Evolutionary conservation across 768 basidiomycete genomes (phyloP).

Genomic region (Panellus pusillus): DNA sequence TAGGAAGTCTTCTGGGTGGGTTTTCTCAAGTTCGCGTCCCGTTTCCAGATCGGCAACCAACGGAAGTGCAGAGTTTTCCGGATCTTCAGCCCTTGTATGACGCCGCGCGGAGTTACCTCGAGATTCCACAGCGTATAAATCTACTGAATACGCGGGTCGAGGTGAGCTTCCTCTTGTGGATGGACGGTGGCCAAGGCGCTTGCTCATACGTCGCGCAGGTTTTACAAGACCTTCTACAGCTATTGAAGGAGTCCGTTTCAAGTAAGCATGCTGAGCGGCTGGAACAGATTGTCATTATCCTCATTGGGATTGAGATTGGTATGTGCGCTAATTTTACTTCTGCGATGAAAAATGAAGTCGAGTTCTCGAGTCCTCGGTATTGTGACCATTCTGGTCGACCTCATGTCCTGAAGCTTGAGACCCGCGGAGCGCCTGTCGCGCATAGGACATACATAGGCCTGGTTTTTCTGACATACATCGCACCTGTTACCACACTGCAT

Average conservation of each 20-base stretch:
- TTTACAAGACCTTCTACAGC: conserved; percentile 93
- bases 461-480: too few species aligned
- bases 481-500: too few species aligned
- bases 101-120: conserved; percentile 90
- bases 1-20: conserved; percentile 95
- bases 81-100: conserved; percentile 95
- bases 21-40: not conserved
- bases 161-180: conserved; percentile 39
- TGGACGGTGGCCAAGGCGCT: not conserved
- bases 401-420: conserved; percentile 46
- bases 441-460: too few species aligned
- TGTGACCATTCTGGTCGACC: conserved; percentile 85
- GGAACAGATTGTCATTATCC: conserved; percentile 88
- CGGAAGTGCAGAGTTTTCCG: conserved; percentile 69
- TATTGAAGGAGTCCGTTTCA: conserved; percentile 92
- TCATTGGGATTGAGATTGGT: conserved; percentile 91
- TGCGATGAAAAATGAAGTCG: conserved; percentile 2
- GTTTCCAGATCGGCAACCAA: not conserved
- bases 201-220: conserved; percentile 50
- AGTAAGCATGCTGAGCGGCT: conserved; percentile 88
- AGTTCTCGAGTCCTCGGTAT: conserved; percentile 74
- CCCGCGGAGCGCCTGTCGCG: too few species aligned
- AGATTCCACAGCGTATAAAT: conserved; percentile 92
- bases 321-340: conserved; percentile 22
- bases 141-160: conserved; percentile 92